Conservation (phyloP, 352 stramenopile genomes). For the Phytophthora pinifolia region DNA sequence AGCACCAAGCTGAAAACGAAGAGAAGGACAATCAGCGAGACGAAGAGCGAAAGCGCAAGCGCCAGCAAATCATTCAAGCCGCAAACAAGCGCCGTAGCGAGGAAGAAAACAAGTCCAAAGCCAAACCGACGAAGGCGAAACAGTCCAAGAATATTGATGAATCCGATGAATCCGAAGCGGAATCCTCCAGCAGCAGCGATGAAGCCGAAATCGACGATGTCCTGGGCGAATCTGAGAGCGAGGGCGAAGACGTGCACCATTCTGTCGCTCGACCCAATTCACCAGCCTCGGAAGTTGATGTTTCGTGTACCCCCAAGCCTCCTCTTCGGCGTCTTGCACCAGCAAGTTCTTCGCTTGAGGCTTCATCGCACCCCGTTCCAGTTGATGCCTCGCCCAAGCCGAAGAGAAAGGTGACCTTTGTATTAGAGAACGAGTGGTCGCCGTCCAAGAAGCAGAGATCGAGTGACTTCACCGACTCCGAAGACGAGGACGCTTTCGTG, state of each 20-base stretch:
- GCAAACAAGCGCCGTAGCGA: slow-evolving; percentile 32
- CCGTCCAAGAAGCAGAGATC: slow-evolving; percentile 21
- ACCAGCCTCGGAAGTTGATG: slow-evolving; percentile 16
- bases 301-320: slow-evolving; percentile 27
- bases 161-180: slow-evolving; percentile 52
- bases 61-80: slow-evolving; percentile 63
- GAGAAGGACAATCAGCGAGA: slow-evolving; percentile 70
- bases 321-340: slow-evolving; percentile 2
- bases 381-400: neutral
- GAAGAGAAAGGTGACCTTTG: slow-evolving; percentile 36
- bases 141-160: slow-evolving; percentile 38
- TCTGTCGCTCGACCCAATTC: slow-evolving; percentile 3
- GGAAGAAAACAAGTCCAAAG: slow-evolving; percentile 30
- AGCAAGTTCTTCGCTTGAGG: slow-evolving; percentile 16
- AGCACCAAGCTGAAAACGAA: slow-evolving; percentile 78
- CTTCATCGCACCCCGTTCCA: slow-evolving; percentile 10
- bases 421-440: slow-evolving; percentile 13
- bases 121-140: slow-evolving; percentile 28
- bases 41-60: slow-evolving; percentile 74
- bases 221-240: slow-evolving; percentile 27
- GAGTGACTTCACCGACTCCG: slow-evolving; percentile 22
- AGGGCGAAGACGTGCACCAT: slow-evolving; percentile 25
- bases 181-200: slow-evolving; percentile 38
- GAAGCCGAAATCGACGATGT: slow-evolving; percentile 33
- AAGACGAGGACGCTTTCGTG: slow-evolving; percentile 36